Evolutionary conservation across 2,329 filamentous ascomycete genomes (phyloP), one percentile per base, ranked within the genome.

Genomic region (Neopestalotiopsis sp.): DNA sequence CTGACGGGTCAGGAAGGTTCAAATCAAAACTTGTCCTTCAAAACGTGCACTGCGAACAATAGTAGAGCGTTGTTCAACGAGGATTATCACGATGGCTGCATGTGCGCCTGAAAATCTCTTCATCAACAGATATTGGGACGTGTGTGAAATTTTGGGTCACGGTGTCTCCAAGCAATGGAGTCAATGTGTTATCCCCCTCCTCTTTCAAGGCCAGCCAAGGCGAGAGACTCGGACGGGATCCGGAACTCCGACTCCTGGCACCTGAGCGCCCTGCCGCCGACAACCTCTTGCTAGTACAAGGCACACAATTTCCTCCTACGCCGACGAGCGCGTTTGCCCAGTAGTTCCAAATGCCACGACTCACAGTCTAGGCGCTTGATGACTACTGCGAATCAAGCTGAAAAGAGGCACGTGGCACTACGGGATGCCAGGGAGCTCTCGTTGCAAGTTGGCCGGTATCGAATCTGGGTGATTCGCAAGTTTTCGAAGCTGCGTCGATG

Each of bases 21-120:
- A 20, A 58, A 28, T 13, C 59, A 62, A 38, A 65, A 30, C 32
- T 67, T 67, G 28, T 28, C 53, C 61, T 66, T 70, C 56, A 68
- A 67, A 58, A 66, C 64, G 68, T 70, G 69, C 67, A 66, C 69
- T 65, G 45, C 53, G 61, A 65, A 67, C 68, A 68, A 70, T 68
- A 68, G 66, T 68, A 45, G 66, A 32, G 63, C 56, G 34, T 61
- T 32, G 63, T 70, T 67, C 66, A 70, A 64, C 63, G 58, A 70
- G 28, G 59, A 58, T 66, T 63, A 68, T 70, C 69, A 70, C 69
- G 67, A 70, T 68, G 42, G 66, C 66, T 67, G 40, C 45, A 30
- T 57, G 56, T 57, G 66, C 68, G 65, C 61, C 66, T 65, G 65
- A 61, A 61, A 65, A 65, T 65, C 66, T 67, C 68, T 70, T 70